Percentiles rank a stretch among this genome's conserved stretches.
These are phyloP conservation scores for Apophysomyces trapeziformis DNA, from an alignment of 371 early-diverging fungal species.

Conservation along the genomic window DNA sequence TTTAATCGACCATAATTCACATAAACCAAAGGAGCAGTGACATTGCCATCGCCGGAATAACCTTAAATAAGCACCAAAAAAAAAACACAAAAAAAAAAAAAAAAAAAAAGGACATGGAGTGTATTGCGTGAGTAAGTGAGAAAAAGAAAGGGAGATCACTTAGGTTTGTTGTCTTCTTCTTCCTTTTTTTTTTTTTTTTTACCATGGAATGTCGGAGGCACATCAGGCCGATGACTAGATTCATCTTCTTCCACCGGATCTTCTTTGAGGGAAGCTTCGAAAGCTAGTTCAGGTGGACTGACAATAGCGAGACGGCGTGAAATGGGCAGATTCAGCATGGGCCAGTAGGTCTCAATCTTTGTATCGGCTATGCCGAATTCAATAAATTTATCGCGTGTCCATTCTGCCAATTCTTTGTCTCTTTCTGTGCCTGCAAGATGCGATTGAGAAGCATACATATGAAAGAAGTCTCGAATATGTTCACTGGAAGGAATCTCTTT, in stretches of 20 bases:
- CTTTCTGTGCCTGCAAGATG: slow-evolving; percentile 51
- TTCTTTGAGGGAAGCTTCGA: slow-evolving; percentile 58
- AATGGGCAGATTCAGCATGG: slow-evolving; percentile 60
- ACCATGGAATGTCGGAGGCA: slow-evolving; percentile 67
- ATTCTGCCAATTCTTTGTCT: slow-evolving; percentile 52
- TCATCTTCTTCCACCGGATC: slow-evolving; percentile 56
- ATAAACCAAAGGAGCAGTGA: slow-evolving; percentile 66
- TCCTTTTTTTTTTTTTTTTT: neutral
- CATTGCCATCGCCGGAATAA: slow-evolving; percentile 65
- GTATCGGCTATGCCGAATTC: slow-evolving; percentile 56
- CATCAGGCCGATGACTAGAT: slow-evolving; percentile 43
- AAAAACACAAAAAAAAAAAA: no score
- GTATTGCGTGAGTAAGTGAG: no score
- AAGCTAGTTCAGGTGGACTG: slow-evolving; percentile 47
- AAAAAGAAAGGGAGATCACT: no score
- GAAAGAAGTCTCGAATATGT: slow-evolving; percentile 29
- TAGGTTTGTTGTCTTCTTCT: no score
- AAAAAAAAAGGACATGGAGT: neutral
- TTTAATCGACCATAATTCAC: slow-evolving; percentile 64
- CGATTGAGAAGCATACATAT: slow-evolving; percentile 49
- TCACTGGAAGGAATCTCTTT: slow-evolving; percentile 36
- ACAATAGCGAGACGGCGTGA: slow-evolving; percentile 57
- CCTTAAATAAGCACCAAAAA: slow-evolving; percentile 22
- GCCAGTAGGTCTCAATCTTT: slow-evolving; percentile 61
- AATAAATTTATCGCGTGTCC: slow-evolving; percentile 55